Percentiles rank a stretch among this genome's conserved stretches.
phyloP scores from a whole-genome alignment of 1,284 basidiomycete species.

The Rhodotorula sp. region DNA sequence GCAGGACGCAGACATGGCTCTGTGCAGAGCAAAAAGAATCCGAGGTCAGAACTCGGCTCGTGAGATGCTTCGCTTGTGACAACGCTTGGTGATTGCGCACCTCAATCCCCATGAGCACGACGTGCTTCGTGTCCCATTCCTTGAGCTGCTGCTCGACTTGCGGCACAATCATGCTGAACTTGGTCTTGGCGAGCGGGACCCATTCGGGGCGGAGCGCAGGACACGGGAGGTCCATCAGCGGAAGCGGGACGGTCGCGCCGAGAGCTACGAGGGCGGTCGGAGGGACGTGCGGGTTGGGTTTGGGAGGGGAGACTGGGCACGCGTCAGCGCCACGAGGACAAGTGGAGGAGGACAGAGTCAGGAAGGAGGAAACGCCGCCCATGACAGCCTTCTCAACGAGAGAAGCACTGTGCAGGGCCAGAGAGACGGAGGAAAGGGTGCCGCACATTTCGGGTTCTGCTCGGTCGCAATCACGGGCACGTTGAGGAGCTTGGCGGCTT shows the following conservation, averaged over 20 bases:
- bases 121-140: conserved; percentile 57
- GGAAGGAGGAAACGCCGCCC: too few relatives aligned
- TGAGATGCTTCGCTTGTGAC: background rate
- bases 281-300: background rate
- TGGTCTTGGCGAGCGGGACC: conserved; percentile 44
- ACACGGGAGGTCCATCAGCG: conserved; percentile 59
- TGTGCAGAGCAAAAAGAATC: too few relatives aligned
- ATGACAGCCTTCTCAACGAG: too few relatives aligned
- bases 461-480: conserved; percentile 77
- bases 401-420: too few relatives aligned
- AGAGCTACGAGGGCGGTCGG: conserved; percentile 58
- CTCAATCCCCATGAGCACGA: conserved; percentile 84
- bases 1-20: conserved; percentile 78
- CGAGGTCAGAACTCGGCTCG: too few relatives aligned
- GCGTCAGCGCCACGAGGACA: background rate
- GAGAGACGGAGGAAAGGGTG: background rate
- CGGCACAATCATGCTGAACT: conserved; percentile 79
- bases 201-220: conserved; percentile 53
- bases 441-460: conserved; percentile 73
- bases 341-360: background rate
- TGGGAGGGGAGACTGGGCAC: conserved; percentile 3
- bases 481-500: conserved; percentile 53
- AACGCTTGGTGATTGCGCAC: conserved; percentile 52
- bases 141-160: conserved; percentile 62
- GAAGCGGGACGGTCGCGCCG: conserved; percentile 68